Conservation (phyloP, 305 asterid genomes). For the Solanum aculeatissimum region DNA sequence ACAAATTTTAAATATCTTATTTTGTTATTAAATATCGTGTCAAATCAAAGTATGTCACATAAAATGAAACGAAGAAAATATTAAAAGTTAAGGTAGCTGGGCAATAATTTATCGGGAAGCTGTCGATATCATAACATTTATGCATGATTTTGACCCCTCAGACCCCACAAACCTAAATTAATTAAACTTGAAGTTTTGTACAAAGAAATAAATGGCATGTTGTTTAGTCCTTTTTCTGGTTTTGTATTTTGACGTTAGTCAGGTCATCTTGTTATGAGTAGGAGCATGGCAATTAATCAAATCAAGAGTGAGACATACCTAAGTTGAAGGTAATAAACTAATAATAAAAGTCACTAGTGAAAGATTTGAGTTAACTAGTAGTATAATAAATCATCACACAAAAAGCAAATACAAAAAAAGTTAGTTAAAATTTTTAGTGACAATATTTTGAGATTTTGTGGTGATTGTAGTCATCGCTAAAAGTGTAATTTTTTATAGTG, state of each 20-base stretch:
- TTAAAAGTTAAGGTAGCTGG: background rate
- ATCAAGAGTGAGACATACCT: background rate
- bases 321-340: background rate
- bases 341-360: too few species aligned
- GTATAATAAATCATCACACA: too few species aligned
- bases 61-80: too few species aligned
- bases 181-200: background rate
- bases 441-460: too few species aligned
- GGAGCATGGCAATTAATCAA: background rate
- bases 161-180: background rate
- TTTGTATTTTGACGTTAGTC: background rate
- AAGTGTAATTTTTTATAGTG: too few species aligned
- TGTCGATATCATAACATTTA: background rate
- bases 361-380: too few species aligned
- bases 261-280: background rate
- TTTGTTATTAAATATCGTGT: too few species aligned
- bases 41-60: too few species aligned
- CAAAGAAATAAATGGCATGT: background rate
- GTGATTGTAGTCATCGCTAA: too few species aligned
- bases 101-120: background rate
- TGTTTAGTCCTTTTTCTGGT: background rate
- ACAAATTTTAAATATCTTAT: too few species aligned
- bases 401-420: too few species aligned
- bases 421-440: too few species aligned
- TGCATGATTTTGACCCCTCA: background rate